A percentile compares a stretch with the other conserved stretches of the same genome.
Evolutionary conservation across 306 rosid genomes (phyloP).

Genomic region (Prunus dulcis): DNA sequence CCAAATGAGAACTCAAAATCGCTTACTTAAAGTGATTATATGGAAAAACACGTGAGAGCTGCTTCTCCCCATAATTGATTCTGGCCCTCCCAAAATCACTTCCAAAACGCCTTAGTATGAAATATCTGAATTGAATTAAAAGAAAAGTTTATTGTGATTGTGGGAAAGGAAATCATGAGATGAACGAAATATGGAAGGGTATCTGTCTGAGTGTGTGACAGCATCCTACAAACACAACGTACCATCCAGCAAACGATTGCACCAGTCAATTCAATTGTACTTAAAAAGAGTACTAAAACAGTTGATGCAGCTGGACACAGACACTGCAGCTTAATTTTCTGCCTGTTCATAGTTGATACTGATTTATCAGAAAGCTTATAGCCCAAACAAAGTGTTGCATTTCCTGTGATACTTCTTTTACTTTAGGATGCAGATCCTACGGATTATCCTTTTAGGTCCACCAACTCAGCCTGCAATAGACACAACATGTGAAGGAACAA

Average conservation of each 20-base stretch:
- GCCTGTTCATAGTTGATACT: background rate
- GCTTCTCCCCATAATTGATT: too few relatives aligned
- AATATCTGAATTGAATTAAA: too few relatives aligned
- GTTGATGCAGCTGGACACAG: background rate
- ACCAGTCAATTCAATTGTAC: conserved; percentile 1
- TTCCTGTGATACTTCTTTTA: background rate
- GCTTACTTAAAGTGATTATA: too few relatives aligned
- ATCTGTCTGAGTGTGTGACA: background rate
- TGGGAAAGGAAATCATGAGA: background rate
- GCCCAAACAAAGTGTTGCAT: background rate
- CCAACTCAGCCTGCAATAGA: conserved; percentile 21
- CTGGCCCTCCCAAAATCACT: too few relatives aligned
- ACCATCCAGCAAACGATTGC: background rate
- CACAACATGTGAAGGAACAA: conserved; percentile 51
- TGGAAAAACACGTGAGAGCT: too few relatives aligned
- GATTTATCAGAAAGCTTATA: background rate
- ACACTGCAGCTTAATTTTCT: background rate
- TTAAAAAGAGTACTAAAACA: conserved; percentile 4
- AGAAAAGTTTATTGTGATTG: background rate
- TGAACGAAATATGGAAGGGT: background rate
- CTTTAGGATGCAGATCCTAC: conserved; percentile 1
- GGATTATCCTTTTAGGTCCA: conserved; percentile 35
- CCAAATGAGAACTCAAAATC: too few relatives aligned
- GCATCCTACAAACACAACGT: background rate
- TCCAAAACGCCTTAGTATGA: too few relatives aligned